These are phyloP conservation scores for Saururus chinensis DNA, from an alignment of 164 flowering plant genomes.

Conservation along the genomic window DNA sequence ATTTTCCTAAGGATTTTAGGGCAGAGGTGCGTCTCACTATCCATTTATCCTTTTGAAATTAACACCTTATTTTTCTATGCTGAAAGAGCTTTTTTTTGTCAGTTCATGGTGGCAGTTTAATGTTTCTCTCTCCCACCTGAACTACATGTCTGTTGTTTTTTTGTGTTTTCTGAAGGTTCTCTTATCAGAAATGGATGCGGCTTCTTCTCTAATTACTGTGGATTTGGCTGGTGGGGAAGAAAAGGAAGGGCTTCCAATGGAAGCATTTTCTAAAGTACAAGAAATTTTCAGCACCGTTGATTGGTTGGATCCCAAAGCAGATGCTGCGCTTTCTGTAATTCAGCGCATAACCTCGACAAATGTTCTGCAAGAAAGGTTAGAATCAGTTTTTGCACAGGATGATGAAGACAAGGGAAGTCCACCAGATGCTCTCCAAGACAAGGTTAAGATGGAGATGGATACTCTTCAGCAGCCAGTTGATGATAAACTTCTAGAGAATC, in stretches of 20 bases:
- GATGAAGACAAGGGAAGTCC: constrained; percentile 15
- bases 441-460: neutral
- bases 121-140: neutral
- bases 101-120: neutral
- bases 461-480: constrained; percentile 12
- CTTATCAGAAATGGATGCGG: constrained; percentile 85
- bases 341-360: constrained; percentile 39
- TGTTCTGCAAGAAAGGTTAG: constrained; percentile 33
- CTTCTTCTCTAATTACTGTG: constrained; percentile 32
- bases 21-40: constrained; percentile 57
- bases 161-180: constrained; percentile 32
- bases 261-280: constrained; percentile 78
- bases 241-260: constrained; percentile 82
- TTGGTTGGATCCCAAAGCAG: constrained; percentile 56
- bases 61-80: neutral
- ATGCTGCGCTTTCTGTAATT: constrained; percentile 42
- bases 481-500: neutral
- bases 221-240: constrained; percentile 47
- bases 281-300: constrained; percentile 69
- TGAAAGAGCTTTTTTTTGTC: constrained; percentile 4
- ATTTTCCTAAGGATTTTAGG: constrained; percentile 75
- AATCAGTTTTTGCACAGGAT: constrained; percentile 16
- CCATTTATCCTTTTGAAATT: neutral
- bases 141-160: neutral
- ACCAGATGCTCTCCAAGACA: constrained; percentile 11